Base-by-base conservation (phyloP, 345 rosid genomes). In the Linum usitatissimum region DNA sequence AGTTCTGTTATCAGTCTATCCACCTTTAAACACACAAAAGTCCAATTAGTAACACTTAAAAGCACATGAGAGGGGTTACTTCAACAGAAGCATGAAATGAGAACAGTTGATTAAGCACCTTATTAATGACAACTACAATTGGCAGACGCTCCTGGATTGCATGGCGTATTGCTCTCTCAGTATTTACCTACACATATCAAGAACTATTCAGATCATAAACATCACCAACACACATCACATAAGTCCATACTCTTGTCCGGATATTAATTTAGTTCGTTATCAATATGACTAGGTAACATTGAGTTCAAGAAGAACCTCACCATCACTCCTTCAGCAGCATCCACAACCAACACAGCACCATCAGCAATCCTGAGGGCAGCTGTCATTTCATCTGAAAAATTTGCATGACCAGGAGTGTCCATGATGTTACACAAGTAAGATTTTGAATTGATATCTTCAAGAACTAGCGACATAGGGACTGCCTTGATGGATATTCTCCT, bases 151-250 rank as follows among this genome's bases (percentile, higher is more conserved):
- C 99, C 68, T 87, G 99, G 80, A 86, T 87, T 40, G 99, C 96
- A 74, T 90, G 97, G 66, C 96, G 91, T 61, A 93, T 93, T 69
- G 97, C 96, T 76, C 99, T 83, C 83, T 93, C 99, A 2, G 99
- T 90, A 74, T 93, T 93, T 14, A 80, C 99, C 99, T 90, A 73
- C 67, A 61, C 55, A 70, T 10, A 31, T 53, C 56, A 63, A 28
- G 34, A 59, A 40, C 60, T 28, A 40, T 7, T 1, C 62, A 70
- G 57, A 23, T 30, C 59, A n/a, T 30, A 59, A 18, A 42, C 53
- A 64, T 62, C 15, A 6, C 18, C 38, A 17, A 55, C 42, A 45
- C 21, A 51, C 17, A 59, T 10, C 17, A 13, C 36, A 60, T 30
- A 64, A 19, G 15, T n/a, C 12, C 48, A 28, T 2, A 40, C 14